A percentile compares a stretch with the other conserved stretches of the same genome.
phyloP scores from a whole-genome alignment of 805 yeast genomes.

The Candida rishiriensis region DNA sequence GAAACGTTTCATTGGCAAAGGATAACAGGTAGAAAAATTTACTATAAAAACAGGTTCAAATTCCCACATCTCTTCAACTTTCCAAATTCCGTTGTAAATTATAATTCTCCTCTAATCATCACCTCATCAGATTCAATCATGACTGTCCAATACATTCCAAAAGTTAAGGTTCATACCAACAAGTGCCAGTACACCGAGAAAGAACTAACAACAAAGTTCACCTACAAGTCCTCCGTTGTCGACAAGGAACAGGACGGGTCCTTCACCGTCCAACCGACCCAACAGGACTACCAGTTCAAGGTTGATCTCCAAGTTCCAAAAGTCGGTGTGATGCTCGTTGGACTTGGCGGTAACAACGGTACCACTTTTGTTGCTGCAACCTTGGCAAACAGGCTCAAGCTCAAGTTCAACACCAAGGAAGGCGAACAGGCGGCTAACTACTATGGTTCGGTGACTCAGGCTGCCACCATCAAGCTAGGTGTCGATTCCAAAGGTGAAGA shows the following conservation, averaged over 20 bases:
- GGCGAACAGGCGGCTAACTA: slow-evolving; percentile 72
- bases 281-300: slow-evolving; percentile 77
- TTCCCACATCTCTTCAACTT: not conserved
- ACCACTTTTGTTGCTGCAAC: slow-evolving; percentile 83
- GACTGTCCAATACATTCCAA: slow-evolving; percentile 33
- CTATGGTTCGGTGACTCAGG: slow-evolving; percentile 92
- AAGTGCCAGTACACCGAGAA: slow-evolving; percentile 47
- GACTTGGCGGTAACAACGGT: slow-evolving; percentile 96
- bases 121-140: too few species aligned
- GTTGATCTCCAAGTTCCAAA: slow-evolving; percentile 78
- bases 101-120: not conserved
- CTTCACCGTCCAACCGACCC: slow-evolving; percentile 63
- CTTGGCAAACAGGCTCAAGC: slow-evolving; percentile 76
- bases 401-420: slow-evolving; percentile 76
- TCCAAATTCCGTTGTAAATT: not conserved
- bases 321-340: slow-evolving; percentile 86
- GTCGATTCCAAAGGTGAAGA: slow-evolving; percentile 79
- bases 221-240: slow-evolving; percentile 74
- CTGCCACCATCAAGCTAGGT: slow-evolving; percentile 87
- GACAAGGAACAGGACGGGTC: slow-evolving; percentile 46
- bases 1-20: too few species aligned
- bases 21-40: too few species aligned
- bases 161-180: slow-evolving; percentile 52
- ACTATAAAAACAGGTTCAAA: not conserved
- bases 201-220: slow-evolving; percentile 56